These are phyloP conservation scores for Agrocybe pediades DNA, from an alignment of 768 basidiomycete species.

Conservation along the genomic window DNA sequence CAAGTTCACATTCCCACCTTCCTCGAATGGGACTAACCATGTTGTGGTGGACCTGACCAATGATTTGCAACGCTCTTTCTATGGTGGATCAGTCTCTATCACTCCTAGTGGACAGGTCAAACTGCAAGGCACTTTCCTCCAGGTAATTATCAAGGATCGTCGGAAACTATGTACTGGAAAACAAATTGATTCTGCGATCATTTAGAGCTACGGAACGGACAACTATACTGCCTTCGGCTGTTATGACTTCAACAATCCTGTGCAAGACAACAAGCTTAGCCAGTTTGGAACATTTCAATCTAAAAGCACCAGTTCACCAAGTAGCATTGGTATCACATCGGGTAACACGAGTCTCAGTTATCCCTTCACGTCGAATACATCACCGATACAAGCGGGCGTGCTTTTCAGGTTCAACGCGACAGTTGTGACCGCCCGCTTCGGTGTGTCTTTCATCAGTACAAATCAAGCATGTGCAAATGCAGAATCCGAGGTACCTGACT, in stretches of 20 bases:
- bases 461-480: conserved; percentile 61
- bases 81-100: conserved; percentile 42
- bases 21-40: conserved; percentile 40
- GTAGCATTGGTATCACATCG: conserved; percentile 33
- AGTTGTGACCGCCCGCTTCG: conserved; percentile 52
- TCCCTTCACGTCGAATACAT: conserved; percentile 37
- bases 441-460: conserved; percentile 54
- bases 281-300: conserved; percentile 45
- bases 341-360: conserved; percentile 35
- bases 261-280: conserved; percentile 18
- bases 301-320: conserved; percentile 30
- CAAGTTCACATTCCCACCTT: conserved; percentile 53
- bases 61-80: conserved; percentile 48
- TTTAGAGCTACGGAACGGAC: conserved; percentile 45
- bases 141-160: conserved; percentile 26
- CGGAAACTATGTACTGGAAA: too few relatives aligned
- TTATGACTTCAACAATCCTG: conserved; percentile 43
- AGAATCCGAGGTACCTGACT: conserved; percentile 50
- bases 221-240: conserved; percentile 53
- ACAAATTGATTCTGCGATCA: too few relatives aligned
- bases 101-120: conserved; percentile 34
- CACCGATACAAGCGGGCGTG: conserved; percentile 45
- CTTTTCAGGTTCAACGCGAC: conserved; percentile 40
- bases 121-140: conserved; percentile 45
- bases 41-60: conserved; percentile 49